Base-by-base conservation (phyloP, 2,329 filamentous ascomycete species). In the Fusarium falciforme region DNA sequence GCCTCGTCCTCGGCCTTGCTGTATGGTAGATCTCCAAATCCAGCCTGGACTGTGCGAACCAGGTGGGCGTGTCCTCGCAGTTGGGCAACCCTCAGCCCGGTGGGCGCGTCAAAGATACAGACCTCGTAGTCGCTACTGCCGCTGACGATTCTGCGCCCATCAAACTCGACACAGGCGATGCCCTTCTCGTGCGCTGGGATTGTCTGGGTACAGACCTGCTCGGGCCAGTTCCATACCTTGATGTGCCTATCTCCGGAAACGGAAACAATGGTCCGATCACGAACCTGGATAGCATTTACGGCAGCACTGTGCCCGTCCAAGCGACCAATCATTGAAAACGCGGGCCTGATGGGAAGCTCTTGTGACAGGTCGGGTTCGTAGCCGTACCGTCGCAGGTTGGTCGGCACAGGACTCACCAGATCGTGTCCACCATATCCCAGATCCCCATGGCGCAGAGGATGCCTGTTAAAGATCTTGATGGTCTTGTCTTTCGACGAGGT, bases 401-500 rank as follows among this genome's bases (percentile, higher is more conserved):
- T 83, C 1, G 87, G 86, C 2, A 90, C 88, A 1, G 89, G 86
- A 62, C 89, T 86, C n/a, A 91, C 82, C 12, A 75, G 62, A 22
- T 84, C 80, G 3, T 77, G 67, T 2, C 76, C 78, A 2, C 82
- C 82, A 80, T 91, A 92, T 8, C 90, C 91, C 4, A 87, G 71
- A 36, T 92, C 89, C 25, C 89, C 89, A 49, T 88, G 85, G 35
- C 85, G 84, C n/a, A 98, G 85, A 20, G 91, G 87, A 20, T 86
- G 88, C 6, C 96, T 91, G 81, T 96, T 98, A 89, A 97, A 99
- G 20, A 99, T 92, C 82, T 98, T 98, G 86, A 99, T 98, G 1
- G 93, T 93, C 82, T 95, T 97, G 82, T 99, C 96, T 82, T 99
- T 99, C 58, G 96, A 98, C 79, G 96, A 98, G 1, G 96, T 99